These are phyloP conservation scores for Artemisia tridentata DNA, from an alignment of 129 eudicot genomes.

Conservation along the genomic window DNA sequence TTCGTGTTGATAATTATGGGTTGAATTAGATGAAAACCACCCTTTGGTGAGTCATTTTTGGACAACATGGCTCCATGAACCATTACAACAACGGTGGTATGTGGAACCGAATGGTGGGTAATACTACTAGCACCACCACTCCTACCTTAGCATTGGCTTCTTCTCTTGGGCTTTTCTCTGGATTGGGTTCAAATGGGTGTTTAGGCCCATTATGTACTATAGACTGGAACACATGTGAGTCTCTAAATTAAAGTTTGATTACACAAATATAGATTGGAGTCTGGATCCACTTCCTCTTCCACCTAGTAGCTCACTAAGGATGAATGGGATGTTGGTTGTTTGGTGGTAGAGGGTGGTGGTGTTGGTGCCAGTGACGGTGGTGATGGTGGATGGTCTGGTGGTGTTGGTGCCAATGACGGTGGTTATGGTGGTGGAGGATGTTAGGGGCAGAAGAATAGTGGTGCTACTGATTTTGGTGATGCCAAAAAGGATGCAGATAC, in stretches of 20 bases:
- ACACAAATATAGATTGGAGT: constrained; percentile 87
- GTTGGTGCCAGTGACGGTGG: too few relatives aligned
- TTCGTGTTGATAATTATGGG: too few relatives aligned
- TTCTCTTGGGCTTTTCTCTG: constrained; percentile 82
- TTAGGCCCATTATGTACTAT: constrained; percentile 71
- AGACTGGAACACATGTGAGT: constrained; percentile 72
- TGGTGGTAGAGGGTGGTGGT: too few relatives aligned
- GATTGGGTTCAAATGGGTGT: constrained; percentile 56
- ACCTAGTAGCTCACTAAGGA: constrained; percentile 36
- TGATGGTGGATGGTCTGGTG: too few relatives aligned
- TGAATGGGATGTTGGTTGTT: constrained; percentile 51
- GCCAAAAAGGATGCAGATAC: too few relatives aligned
- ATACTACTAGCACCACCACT: constrained; percentile 27
- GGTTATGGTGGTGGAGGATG: too few relatives aligned
- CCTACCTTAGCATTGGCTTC: constrained; percentile 79
- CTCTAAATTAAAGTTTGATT: constrained; percentile 61
- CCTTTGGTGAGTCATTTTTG: too few relatives aligned
- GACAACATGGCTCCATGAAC: constrained; percentile 28
- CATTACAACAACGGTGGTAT: constrained; percentile 40
- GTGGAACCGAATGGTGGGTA: constrained; percentile 46
- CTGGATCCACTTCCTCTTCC: constrained; percentile 46
- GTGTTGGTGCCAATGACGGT: too few relatives aligned
- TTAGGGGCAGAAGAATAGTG: too few relatives aligned
- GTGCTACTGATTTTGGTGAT: too few relatives aligned
- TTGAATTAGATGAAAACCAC: too few relatives aligned